Base-by-base conservation (phyloP, 495 filamentous ascomycete species). In the Talaromyces adpressus region DNA sequence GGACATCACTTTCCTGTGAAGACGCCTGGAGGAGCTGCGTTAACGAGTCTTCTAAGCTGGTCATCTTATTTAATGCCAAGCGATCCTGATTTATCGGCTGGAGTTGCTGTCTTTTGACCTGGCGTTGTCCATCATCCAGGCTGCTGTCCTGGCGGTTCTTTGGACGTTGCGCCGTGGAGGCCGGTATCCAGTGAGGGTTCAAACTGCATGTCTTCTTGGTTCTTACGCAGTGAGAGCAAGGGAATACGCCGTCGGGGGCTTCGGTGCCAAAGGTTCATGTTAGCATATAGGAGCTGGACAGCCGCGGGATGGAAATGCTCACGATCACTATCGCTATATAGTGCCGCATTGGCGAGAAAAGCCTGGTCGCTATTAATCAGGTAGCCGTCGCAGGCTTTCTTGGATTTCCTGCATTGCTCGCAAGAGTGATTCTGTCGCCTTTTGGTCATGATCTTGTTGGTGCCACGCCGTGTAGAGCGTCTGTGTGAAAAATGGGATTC, bases 171-270 rank as follows among this genome's bases (percentile, higher is more conserved):
- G 36, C 62, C 62, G 30, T 11, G 23, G 54, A 32, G 36, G 27
- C 32, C 41, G 56, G 58, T 20, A 67, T 65, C 71, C 72, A 73
- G 23, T 73, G 41, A 47, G 41, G 14, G 41, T 47, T 65, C 49
- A 69, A 68, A 6, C 69, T 74, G 63, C 72, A 74, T 6, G 47
- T 57, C 59, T 74, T 74, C 14, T 70, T 69, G 20, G 72, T 73
- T 64, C 66, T 74, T 8, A 61, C 34, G 62, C 71, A 74, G 63
- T 74, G 71, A 36, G 67, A 67, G 56, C 71, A 74, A 18, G 71
- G 64, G 16, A 47, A 12, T 52, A 49, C 29, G 29, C 52, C 18
- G 52, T 27, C 52, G 8, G 39, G 20, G 8, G 27, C 34, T 9
- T 30, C 29, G 1, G 6, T 30, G 29, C 29, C 29, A 30, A 30